Evolutionary conservation across 2,329 filamentous ascomycete genomes (phyloP).

Genomic region (Paradendryphiella salina): DNA sequence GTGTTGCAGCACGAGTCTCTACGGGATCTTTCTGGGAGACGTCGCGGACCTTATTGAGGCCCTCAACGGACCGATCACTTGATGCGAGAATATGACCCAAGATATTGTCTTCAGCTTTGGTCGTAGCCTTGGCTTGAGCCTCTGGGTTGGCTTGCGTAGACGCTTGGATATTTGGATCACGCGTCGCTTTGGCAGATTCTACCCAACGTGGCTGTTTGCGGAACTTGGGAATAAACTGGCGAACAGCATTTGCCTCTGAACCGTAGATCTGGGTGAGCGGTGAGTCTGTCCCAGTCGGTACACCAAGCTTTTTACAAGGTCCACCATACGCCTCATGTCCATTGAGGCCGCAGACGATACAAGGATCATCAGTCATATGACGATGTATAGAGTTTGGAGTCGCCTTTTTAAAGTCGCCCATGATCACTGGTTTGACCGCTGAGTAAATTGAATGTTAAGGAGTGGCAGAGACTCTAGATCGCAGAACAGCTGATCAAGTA

Average conservation of each 20-base stretch:
- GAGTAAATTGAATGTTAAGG: background rate
- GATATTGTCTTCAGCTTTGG: background rate
- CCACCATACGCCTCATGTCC: background rate
- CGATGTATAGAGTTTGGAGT: background rate
- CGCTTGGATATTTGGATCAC: background rate
- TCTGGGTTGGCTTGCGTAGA: background rate
- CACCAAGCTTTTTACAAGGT: background rate
- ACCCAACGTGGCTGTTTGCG: background rate
- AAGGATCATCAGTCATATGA: background rate
- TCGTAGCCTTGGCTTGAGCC: background rate
- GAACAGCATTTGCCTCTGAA: background rate
- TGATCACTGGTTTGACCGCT: background rate
- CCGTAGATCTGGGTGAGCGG: background rate
- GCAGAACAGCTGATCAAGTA: background rate
- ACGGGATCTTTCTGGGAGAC: background rate
- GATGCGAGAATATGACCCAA: background rate
- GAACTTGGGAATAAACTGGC: background rate
- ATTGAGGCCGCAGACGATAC: background rate
- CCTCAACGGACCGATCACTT: background rate
- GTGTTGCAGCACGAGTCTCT: background rate
- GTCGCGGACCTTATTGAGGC: background rate
- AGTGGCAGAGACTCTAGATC: background rate
- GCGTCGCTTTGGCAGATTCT: background rate
- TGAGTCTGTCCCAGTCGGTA: background rate
- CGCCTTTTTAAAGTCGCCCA: background rate